Percentiles rank a stretch among this genome's conserved stretches.
phyloP scores from a whole-genome alignment of 2,329 filamentous ascomycete species.

The Fusarium sublunatum region DNA sequence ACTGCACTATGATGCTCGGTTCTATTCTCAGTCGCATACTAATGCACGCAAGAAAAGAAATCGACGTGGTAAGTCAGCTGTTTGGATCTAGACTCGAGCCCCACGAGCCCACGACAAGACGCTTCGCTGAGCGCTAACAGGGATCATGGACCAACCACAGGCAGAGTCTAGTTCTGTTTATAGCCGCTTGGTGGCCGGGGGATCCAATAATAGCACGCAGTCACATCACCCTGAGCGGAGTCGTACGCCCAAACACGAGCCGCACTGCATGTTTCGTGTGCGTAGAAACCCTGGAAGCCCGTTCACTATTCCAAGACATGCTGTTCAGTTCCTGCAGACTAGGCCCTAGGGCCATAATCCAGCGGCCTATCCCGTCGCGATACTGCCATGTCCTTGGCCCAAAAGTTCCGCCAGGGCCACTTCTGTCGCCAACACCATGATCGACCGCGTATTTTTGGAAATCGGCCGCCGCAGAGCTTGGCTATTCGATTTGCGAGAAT shows the following conservation, averaged over 20 bases:
- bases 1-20: not conserved
- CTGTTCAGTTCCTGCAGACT: slow-evolving; percentile 14
- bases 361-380: slow-evolving; percentile 3
- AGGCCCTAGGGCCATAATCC: not conserved
- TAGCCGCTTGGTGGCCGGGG: slow-evolving; percentile 27
- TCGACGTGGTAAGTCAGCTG: slow-evolving; percentile 24
- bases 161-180: slow-evolving; percentile 19
- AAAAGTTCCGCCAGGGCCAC: slow-evolving; percentile 4
- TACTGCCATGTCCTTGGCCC: not conserved
- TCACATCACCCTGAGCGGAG: slow-evolving; percentile 22
- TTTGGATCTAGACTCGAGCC: slow-evolving; percentile 5
- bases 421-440: slow-evolving; percentile 19
- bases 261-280: slow-evolving; percentile 21
- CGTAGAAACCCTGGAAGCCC: slow-evolving; percentile 6
- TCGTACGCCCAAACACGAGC: slow-evolving; percentile 27
- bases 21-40: slow-evolving; percentile 13
- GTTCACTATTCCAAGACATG: slow-evolving; percentile 13
- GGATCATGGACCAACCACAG: slow-evolving; percentile 23
- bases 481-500: not conserved
- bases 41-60: slow-evolving; percentile 17
- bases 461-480: slow-evolving; percentile 7
- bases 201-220: slow-evolving; percentile 31
- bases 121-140: slow-evolving; percentile 15
- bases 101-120: not conserved
- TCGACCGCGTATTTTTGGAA: slow-evolving; percentile 29